phyloP scores from a whole-genome alignment of 331 rosid genomes.

The Stylosanthes scabra region DNA sequence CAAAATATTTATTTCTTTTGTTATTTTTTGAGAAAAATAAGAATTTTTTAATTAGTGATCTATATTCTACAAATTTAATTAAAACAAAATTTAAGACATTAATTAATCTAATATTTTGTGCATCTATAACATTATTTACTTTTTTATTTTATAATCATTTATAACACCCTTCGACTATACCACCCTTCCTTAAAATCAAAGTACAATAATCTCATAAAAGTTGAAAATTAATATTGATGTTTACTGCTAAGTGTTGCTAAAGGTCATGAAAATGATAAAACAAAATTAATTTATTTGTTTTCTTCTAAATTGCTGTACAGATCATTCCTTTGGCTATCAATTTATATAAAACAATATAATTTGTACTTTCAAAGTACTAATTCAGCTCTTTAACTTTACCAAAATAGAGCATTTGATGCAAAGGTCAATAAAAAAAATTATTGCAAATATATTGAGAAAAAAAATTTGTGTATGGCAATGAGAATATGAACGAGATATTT shows the following conservation, averaged over 20 bases:
- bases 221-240: neutral
- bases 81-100: no score
- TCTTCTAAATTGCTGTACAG: neutral
- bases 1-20: no score
- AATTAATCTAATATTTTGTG: no score
- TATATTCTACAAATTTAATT: no score
- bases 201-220: neutral
- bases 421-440: neutral
- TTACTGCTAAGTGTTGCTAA: constrained; percentile 10
- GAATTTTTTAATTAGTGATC: no score
- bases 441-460: neutral
- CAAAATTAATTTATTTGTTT: constrained; percentile 6
- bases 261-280: constrained; percentile 9
- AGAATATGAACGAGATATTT: neutral
- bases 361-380: neutral
- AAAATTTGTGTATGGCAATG: neutral
- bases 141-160: no score
- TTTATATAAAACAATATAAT: neutral
- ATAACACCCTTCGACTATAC: constrained; percentile 22
- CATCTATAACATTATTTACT: no score
- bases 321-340: neutral
- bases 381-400: neutral
- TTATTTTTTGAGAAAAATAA: no score
- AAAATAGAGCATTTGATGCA: neutral
- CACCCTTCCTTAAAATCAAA: neutral